These are phyloP conservation scores for Ganoderma multipileum DNA, from an alignment of 1,284 basidiomycete genomes.

Conservation along the genomic window DNA sequence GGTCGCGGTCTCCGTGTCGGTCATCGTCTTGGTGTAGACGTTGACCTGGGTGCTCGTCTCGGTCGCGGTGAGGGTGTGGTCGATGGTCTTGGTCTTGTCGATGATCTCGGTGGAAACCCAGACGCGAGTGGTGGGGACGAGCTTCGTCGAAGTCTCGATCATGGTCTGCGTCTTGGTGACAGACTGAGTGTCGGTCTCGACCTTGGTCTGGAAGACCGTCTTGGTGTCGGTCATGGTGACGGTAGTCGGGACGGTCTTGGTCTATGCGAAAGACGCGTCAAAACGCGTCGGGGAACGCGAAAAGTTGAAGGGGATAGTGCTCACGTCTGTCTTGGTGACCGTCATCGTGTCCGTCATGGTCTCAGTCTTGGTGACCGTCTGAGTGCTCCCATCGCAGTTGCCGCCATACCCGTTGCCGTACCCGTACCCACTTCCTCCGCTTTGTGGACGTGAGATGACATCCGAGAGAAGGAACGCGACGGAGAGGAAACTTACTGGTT, in stretches of 20 bases:
- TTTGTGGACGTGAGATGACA: constrained; percentile 10
- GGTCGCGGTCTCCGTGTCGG: constrained; percentile 43
- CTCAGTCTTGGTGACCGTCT: constrained; percentile 40
- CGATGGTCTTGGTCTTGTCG: constrained; percentile 59
- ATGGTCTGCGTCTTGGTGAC: constrained; percentile 53
- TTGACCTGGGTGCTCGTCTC: constrained; percentile 61
- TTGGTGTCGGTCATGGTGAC: constrained; percentile 35
- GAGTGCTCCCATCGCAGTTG: constrained; percentile 37
- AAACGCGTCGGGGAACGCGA: constrained; percentile 6
- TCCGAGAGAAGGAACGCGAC: background rate
- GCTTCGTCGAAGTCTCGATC: constrained; percentile 58
- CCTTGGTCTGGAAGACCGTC: constrained; percentile 30
- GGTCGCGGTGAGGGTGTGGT: constrained; percentile 67
- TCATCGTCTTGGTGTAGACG: constrained; percentile 55
- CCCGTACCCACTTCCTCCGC: constrained; percentile 26
- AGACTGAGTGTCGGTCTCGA: constrained; percentile 39
- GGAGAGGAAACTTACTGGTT: constrained; percentile 45
- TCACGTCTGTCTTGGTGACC: constrained; percentile 33
- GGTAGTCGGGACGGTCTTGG: constrained; percentile 43
- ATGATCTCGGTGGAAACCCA: constrained; percentile 71
- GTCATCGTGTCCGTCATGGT: constrained; percentile 46
- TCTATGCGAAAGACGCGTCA: constrained; percentile 33
- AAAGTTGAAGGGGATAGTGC: background rate
- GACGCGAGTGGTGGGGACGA: constrained; percentile 66
- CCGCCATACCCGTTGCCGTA: constrained; percentile 33